Evolutionary conservation across 352 stramenopile genomes (phyloP), one percentile per base, ranked within the genome.

Genomic region (Hyaloperonospora arabidopsidis): DNA sequence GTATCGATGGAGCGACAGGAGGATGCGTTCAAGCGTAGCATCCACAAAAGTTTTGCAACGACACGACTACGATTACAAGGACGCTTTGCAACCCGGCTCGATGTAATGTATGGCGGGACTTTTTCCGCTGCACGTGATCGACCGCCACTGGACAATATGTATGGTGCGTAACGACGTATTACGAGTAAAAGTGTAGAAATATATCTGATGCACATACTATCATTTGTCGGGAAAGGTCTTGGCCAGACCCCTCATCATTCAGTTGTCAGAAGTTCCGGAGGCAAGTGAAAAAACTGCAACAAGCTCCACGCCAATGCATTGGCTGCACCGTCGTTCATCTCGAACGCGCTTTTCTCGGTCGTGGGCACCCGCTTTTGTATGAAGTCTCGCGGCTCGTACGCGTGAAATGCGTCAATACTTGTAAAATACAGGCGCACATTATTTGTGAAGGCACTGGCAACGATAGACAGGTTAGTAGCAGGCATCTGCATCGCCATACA

Each of bases 11-110:
- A 32, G 25, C 25, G 25, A 32, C 25, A 8, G 25, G 25, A 32
- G 4, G 8, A 32, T n/a, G 25, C 8, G 25, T 4, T 8, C 25
- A 32, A 32, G 8, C 25, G 25, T 32, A 32, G 25, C 25, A 8
- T 32, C n/a, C n/a, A 8, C 4, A 8, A 32, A 8, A 8, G 51
- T 98, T 97, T 61, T 62, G 95, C 22, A 84, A 93, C n/a, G 61
- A 98, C 97, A 71, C 75, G 95, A 58, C 57, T 98, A 50, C 76
- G 95, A 21, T 93, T 98, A 6, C 97, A 98, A 68, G 90, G 95
- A 8, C 80, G 93, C 25, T 98, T 98, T 63, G 91, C 98, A 35
- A 96, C 96, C 58, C 97, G 97, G 52, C 92, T 98, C 59, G 95
- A 98, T 59, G 83, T 94, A 50, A 76, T 44, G 86, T 29, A 59